A percentile compares a stretch with the other conserved stretches of the same genome.
phyloP scores from a whole-genome alignment of 805 yeast genomes.

The Kodamaea jinghongensis region DNA sequence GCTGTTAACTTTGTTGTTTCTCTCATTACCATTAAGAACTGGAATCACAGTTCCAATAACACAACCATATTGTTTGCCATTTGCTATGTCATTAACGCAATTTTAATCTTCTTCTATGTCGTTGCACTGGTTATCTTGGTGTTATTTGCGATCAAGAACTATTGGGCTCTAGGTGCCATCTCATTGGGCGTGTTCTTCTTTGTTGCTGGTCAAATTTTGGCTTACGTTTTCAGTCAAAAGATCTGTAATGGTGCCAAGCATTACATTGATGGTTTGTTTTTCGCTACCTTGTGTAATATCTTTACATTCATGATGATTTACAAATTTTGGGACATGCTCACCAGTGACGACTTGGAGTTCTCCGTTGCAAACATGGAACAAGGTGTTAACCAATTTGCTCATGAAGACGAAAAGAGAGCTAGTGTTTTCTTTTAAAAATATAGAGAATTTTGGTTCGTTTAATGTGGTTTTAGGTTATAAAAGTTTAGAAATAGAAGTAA shows the following conservation, averaged over 20 bases:
- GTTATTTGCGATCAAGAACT: slow-evolving; percentile 61
- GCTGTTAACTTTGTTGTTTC: slow-evolving; percentile 64
- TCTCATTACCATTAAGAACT: slow-evolving; percentile 64
- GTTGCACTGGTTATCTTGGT: slow-evolving; percentile 69
- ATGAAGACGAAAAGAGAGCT: slow-evolving; percentile 32
- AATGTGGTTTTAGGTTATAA: not conserved
- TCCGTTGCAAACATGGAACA: slow-evolving; percentile 54
- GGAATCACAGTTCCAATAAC: slow-evolving; percentile 53
- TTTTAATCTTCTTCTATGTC: slow-evolving; percentile 60
- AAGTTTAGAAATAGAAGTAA: not conserved
- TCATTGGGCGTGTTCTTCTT: slow-evolving; percentile 69
- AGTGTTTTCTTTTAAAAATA: slow-evolving; percentile 10
- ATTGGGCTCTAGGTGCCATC: slow-evolving; percentile 92
- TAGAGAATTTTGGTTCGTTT: not conserved
- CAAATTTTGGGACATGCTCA: slow-evolving; percentile 95
- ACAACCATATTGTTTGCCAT: slow-evolving; percentile 71
- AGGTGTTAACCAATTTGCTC: slow-evolving; percentile 30
- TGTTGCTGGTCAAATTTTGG: slow-evolving; percentile 72
- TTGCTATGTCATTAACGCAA: slow-evolving; percentile 67
- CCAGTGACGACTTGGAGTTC: slow-evolving; percentile 92
- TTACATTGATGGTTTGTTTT: slow-evolving; percentile 86
- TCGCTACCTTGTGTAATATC: slow-evolving; percentile 75
- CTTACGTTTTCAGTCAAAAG: slow-evolving; percentile 62
- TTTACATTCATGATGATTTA: slow-evolving; percentile 92
- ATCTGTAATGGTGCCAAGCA: slow-evolving; percentile 76